A percentile compares a stretch with the other conserved stretches of the same genome.
These are phyloP conservation scores for Raphanus raphanistrum DNA, from an alignment of 345 rosid species.

Conservation along the genomic window DNA sequence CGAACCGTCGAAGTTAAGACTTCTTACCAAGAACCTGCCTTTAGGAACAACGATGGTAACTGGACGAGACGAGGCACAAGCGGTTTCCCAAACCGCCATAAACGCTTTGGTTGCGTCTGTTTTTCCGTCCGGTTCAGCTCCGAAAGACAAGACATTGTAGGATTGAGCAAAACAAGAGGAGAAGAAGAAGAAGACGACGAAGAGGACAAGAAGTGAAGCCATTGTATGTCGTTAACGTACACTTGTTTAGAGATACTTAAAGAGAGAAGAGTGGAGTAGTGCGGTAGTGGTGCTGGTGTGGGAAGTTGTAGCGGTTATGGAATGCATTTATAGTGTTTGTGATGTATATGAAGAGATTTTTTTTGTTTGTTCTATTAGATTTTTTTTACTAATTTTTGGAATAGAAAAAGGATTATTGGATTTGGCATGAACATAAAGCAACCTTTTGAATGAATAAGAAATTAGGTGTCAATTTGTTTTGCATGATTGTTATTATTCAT, in stretches of 20 bases:
- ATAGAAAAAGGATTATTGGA: constrained; percentile 19
- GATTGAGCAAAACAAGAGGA: constrained; percentile 35
- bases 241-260: not conserved
- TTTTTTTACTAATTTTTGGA: not conserved
- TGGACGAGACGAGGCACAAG: constrained; percentile 54
- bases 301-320: constrained; percentile 36
- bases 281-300: constrained; percentile 36
- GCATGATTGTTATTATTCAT: constrained; percentile 29
- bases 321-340: constrained; percentile 39
- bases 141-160: constrained; percentile 49
- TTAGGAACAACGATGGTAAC: constrained; percentile 56
- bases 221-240: constrained; percentile 26
- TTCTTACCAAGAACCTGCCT: constrained; percentile 49
- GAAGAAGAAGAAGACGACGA: constrained; percentile 13
- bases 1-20: constrained; percentile 50
- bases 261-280: constrained; percentile 22
- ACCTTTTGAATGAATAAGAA: constrained; percentile 26
- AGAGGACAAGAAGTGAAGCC: constrained; percentile 27
- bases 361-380: constrained; percentile 5
- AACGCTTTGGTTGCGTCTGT: constrained; percentile 66
- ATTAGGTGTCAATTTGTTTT: constrained; percentile 28
- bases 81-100: constrained; percentile 52
- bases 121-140: constrained; percentile 56
- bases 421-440: constrained; percentile 30
- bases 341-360: constrained; percentile 4